Conservation (phyloP, 768 basidiomycete species). For the Lepiota subincarnata region DNA sequence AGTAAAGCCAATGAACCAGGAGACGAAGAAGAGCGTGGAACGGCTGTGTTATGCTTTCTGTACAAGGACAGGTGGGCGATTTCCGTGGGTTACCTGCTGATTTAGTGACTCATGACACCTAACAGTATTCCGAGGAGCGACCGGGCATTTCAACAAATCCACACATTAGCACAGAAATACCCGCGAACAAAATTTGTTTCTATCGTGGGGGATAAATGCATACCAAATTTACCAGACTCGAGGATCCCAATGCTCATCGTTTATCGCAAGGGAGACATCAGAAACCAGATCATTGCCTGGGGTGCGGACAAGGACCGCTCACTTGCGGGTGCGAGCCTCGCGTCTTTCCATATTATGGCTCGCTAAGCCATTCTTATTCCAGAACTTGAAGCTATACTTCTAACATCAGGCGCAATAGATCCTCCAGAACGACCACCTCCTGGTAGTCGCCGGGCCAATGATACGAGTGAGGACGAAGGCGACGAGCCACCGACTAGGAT, state of each 20-base stretch:
- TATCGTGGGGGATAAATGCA: conserved; percentile 92
- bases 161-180: conserved; percentile 71
- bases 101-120: background rate
- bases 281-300: conserved; percentile 82
- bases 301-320: conserved; percentile 73
- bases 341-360: conserved; percentile 3
- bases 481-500: conserved; percentile 49
- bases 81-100: background rate
- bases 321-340: conserved; percentile 58
- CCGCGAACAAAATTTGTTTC: conserved; percentile 95
- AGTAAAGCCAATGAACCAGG: conserved; percentile 67
- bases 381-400: conserved; percentile 71
- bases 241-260: conserved; percentile 89
- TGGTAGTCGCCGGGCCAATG: conserved; percentile 34
- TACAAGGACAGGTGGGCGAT: conserved; percentile 88
- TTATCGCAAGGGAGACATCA: conserved; percentile 89
- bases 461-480: conserved; percentile 42
- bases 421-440: conserved; percentile 43
- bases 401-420: conserved; percentile 64
- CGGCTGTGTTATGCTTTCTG: conserved; percentile 89
- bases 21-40: conserved; percentile 67
- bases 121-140: conserved; percentile 77
- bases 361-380: background rate
- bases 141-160: conserved; percentile 66
- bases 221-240: conserved; percentile 90